Base-by-base conservation (phyloP, 352 stramenopile genomes). In the Aphanomyces stellatus region DNA sequence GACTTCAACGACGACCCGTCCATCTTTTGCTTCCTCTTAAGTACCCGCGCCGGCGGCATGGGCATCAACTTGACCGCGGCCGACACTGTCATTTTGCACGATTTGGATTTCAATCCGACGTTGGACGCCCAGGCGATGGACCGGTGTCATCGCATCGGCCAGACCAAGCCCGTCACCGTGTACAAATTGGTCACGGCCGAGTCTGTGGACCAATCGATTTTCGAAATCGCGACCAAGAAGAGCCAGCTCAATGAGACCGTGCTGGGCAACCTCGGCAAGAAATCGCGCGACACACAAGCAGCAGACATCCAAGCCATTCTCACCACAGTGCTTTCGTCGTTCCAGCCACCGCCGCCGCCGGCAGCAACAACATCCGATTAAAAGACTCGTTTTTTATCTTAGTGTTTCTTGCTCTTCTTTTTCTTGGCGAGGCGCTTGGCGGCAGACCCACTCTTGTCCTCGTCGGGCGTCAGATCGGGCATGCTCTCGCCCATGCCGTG, bases 1-100 rank as follows among this genome's bases (percentile, higher is more conserved):
- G 80, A 78, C 28, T 95, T 89, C 75, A 93, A 91, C 61, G 67
- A 96, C 73, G 95, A 97, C 70, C 88, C 85, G 41, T 74, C 74
- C 19, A 92, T 98, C 41, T 98, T 99, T 73, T 88, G 98, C 8
- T 99, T 99, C 71, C 78, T 99, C 41, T 72, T 99, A 4, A 98
- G 90, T 46, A 99, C 97, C 5, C 85, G 96, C 31, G 97, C 97
- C 2, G 97, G 97, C 62, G 97, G 96, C 1, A 84, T 99, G 13
- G 97, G 97, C 62, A 99, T 99, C 73, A 99, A 99, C 76, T 76
- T 99, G 46, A 97, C 94, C 11, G 86, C 88, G 13, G 93, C 94
- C 22, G 86, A 94, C 70, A 93, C 84, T 0, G 87, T 95, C n/a
- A 92, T 95, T 62, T 68, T 95, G 35, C 87, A 94, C 37, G 87